A percentile compares a stretch with the other conserved stretches of the same genome.
These are phyloP conservation scores for Mucor racemosus DNA, from an alignment of 371 early-diverging fungal genomes.

Conservation along the genomic window DNA sequence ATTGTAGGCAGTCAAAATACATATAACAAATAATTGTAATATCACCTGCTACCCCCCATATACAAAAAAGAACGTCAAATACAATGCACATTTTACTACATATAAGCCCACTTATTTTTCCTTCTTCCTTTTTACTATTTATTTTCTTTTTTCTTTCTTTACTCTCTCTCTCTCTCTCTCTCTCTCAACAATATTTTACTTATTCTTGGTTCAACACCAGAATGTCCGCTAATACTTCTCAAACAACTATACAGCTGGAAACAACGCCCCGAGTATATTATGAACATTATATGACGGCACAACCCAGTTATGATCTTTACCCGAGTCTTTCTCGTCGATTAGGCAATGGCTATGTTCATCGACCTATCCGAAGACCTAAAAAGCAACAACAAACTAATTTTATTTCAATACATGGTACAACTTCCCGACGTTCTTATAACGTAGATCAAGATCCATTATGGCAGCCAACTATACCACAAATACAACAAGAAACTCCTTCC, in stretches of 20 bases:
- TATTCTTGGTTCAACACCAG: slow-evolving; percentile 33
- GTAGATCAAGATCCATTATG: slow-evolving; percentile 21
- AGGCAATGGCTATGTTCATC: slow-evolving; percentile 41
- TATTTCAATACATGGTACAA: slow-evolving; percentile 24
- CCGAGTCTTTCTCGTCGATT: slow-evolving; percentile 43
- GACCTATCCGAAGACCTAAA: slow-evolving; percentile 18
- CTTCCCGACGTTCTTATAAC: slow-evolving; percentile 12
- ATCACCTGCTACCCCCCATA: slow-evolving; percentile 11
- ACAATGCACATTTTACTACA: background rate
- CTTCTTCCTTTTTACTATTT: slow-evolving; percentile 9
- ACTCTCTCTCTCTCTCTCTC: slow-evolving; percentile 6
- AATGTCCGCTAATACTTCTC: slow-evolving; percentile 16
- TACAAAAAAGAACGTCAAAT: slow-evolving; percentile 2
- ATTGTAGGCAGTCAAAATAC: background rate
- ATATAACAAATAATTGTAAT: slow-evolving; percentile 5
- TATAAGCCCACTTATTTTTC: slow-evolving; percentile 9
- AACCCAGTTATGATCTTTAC: slow-evolving; percentile 49
- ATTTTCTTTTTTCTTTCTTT: slow-evolving; percentile 5
- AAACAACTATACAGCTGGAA: slow-evolving; percentile 32
- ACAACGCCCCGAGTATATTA: slow-evolving; percentile 48
- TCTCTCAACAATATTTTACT: slow-evolving; percentile 14
- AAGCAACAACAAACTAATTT: slow-evolving; percentile 33
- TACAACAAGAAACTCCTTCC: slow-evolving; percentile 22
- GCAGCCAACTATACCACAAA: slow-evolving; percentile 19
- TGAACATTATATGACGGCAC: slow-evolving; percentile 35